These are phyloP conservation scores for Trifolium dubium DNA, from an alignment of 306 rosid species.

Conservation along the genomic window DNA sequence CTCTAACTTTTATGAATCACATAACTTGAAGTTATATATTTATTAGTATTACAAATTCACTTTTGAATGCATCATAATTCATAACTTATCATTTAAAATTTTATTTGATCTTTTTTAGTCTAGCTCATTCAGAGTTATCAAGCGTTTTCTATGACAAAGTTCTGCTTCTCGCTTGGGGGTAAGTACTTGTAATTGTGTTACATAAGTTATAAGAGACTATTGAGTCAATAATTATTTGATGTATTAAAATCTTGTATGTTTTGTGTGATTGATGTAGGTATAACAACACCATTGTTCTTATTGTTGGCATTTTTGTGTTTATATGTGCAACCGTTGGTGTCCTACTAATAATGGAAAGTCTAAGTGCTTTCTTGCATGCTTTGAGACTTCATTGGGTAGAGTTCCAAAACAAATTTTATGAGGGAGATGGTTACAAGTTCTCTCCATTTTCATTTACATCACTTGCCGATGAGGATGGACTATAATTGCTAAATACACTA, in stretches of 20 bases:
- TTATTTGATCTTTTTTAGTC: conserved; percentile 55
- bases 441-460: conserved; percentile 70
- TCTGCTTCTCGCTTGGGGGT: conserved; percentile 65
- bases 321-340: conserved; percentile 87
- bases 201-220: background rate
- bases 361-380: conserved; percentile 96
- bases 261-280: conserved; percentile 57
- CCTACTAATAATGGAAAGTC: conserved; percentile 84
- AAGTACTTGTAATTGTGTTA: conserved; percentile 36
- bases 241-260: conserved; percentile 8
- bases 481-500: conserved; percentile 30
- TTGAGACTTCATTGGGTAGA: conserved; percentile 98
- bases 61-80: conserved; percentile 4
- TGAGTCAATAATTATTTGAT: background rate
- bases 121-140: conserved; percentile 92
- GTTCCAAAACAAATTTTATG: conserved; percentile 93
- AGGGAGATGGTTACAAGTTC: conserved; percentile 93
- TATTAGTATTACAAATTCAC: background rate
- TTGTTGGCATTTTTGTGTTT: conserved; percentile 76
- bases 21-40: background rate
- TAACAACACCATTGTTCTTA: conserved; percentile 65
- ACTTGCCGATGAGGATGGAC: conserved; percentile 62
- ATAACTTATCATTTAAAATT: conserved; percentile 8
- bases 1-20: background rate
- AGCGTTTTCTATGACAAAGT: conserved; percentile 92